Evolutionary conservation across 73 alveolate genomes (phyloP).

Genomic region (Paramecium biaurelia): DNA sequence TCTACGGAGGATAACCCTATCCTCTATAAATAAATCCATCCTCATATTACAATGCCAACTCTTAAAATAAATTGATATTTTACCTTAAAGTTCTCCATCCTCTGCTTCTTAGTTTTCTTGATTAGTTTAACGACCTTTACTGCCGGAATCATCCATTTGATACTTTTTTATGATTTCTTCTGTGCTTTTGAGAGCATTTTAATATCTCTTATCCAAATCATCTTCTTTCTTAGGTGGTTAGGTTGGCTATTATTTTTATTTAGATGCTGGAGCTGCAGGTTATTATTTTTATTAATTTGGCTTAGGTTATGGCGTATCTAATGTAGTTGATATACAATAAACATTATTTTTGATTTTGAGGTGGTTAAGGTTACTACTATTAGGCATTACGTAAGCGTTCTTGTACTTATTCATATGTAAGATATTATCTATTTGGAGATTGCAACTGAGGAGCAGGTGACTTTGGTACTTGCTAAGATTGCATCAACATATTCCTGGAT

Average conservation of each 20-base stretch:
- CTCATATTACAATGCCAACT: slow-evolving; percentile 9
- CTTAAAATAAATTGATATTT: neutral
- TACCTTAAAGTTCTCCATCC: neutral
- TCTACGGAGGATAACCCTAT: neutral
- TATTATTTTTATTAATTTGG: neutral
- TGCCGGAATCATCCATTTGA: neutral
- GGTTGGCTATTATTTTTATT: neutral
- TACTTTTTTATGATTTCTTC: neutral
- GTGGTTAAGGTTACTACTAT: neutral
- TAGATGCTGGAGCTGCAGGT: neutral
- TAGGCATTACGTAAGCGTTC: neutral
- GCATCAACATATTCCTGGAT: neutral
- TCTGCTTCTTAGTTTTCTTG: neutral
- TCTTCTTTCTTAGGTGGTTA: neutral
- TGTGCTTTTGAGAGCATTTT: slow-evolving; percentile 24
- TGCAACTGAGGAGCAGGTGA: neutral
- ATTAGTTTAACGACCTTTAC: neutral
- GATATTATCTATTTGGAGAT: neutral
- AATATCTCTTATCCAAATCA: slow-evolving; percentile 27
- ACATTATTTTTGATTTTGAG: neutral
- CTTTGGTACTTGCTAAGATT: neutral
- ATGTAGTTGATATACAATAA: neutral
- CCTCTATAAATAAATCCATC: slow-evolving; percentile 43
- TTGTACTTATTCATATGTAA: neutral
- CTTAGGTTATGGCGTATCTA: neutral